Evolutionary conservation across 2,329 filamentous ascomycete species (phyloP).

Genomic region (Pseudogymnoascus sp.): DNA sequence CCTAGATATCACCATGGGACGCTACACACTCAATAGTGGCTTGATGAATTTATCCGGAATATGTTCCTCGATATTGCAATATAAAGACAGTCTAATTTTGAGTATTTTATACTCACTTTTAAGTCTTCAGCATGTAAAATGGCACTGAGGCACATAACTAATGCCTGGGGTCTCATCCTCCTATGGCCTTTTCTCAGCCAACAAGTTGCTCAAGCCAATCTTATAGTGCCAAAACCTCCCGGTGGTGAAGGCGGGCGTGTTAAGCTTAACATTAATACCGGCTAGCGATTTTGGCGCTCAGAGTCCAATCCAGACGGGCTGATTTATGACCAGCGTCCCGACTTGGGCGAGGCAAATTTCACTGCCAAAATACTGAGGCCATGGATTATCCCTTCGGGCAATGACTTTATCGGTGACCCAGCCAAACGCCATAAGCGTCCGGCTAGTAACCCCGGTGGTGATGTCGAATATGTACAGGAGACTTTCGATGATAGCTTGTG

Average conservation of each 20-base stretch:
- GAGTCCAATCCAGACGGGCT: constrained; percentile 32
- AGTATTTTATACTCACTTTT: not conserved
- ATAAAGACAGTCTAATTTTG: not conserved
- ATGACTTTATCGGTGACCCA: constrained; percentile 33
- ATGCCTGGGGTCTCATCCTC: not conserved
- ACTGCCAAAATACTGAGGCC: constrained; percentile 27
- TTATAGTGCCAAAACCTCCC: not conserved
- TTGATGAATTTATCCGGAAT: not conserved
- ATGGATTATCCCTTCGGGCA: constrained; percentile 36
- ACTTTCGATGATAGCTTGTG: constrained; percentile 35
- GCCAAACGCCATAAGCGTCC: constrained; percentile 27
- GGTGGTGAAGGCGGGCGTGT: not conserved
- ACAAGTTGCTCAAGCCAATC: not conserved
- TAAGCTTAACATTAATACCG: constrained; percentile 22
- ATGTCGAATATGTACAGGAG: constrained; percentile 28
- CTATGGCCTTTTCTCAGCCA: not conserved
- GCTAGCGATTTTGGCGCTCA: constrained; percentile 33
- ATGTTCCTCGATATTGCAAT: not conserved
- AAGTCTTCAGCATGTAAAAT: not conserved
- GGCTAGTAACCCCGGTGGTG: constrained; percentile 21
- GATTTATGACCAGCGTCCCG: constrained; percentile 23
- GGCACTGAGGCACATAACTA: not conserved
- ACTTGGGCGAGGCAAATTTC: not conserved
- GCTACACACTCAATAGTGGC: not conserved
- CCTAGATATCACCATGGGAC: not conserved